Percentiles rank a stretch among this genome's conserved stretches.
Evolutionary conservation across 2,329 filamentous ascomycete species (phyloP).

Genomic region (Sporothrix curviconia): DNA sequence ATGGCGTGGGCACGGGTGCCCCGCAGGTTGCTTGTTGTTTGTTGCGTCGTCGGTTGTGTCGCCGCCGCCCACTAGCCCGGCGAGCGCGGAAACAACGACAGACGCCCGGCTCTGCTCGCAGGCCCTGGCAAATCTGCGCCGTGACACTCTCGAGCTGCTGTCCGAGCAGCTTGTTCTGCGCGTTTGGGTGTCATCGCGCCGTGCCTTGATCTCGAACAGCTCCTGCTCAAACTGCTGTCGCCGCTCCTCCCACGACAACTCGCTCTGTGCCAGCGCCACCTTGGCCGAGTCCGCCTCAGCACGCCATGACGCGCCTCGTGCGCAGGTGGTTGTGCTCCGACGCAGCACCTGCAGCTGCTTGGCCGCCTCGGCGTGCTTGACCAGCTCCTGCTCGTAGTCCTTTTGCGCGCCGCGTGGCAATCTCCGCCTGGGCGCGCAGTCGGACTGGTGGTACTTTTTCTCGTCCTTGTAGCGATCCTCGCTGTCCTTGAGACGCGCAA

Average conservation of each 20-base stretch:
- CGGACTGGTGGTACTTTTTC: slow-evolving; percentile 79
- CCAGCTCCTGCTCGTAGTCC: slow-evolving; percentile 87
- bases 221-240: slow-evolving; percentile 78
- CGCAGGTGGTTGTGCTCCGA: slow-evolving; percentile 76
- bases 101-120: slow-evolving; percentile 68
- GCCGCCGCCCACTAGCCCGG: slow-evolving; percentile 28
- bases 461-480: slow-evolving; percentile 73
- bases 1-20: too few relatives aligned
- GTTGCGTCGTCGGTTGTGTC: too few relatives aligned
- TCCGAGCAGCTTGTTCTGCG: slow-evolving; percentile 86
- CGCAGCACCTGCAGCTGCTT: slow-evolving; percentile 70
- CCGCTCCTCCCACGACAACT: slow-evolving; percentile 82
- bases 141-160: slow-evolving; percentile 80
- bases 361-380: slow-evolving; percentile 94
- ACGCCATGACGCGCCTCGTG: slow-evolving; percentile 69
- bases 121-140: slow-evolving; percentile 67
- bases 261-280: slow-evolving; percentile 68
- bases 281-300: slow-evolving; percentile 83
- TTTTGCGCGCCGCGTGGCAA: slow-evolving; percentile 88
- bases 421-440: slow-evolving; percentile 89
- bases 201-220: slow-evolving; percentile 66
- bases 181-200: slow-evolving; percentile 77
- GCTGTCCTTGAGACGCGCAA: slow-evolving; percentile 75
- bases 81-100: slow-evolving; percentile 27
- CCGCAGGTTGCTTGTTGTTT: too few relatives aligned